Evolutionary conservation across 139 green algal species (phyloP).

Genomic region (Micractinium sp.): DNA sequence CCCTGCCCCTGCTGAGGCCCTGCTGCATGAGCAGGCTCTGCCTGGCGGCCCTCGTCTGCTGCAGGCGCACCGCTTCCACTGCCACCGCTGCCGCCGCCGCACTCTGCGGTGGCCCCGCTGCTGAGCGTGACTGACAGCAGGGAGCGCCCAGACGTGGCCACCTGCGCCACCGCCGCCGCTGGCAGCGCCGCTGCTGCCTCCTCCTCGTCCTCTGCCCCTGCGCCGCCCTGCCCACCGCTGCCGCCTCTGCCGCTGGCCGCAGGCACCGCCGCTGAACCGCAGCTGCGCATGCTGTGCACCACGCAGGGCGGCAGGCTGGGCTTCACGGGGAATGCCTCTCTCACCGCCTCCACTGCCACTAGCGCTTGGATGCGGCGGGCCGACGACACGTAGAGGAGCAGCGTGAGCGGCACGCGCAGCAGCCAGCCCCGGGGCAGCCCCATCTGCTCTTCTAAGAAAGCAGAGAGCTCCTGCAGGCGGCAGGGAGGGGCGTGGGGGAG

Average conservation of each 20-base stretch:
- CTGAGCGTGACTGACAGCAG: slow-evolving; percentile 21
- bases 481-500: neutral
- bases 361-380: slow-evolving; percentile 42
- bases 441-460: slow-evolving; percentile 55
- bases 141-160: neutral
- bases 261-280: neutral
- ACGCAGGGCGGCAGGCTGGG: neutral
- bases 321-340: slow-evolving; percentile 11
- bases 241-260: neutral
- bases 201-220: neutral
- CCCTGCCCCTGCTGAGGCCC: neutral
- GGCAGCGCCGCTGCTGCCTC: neutral
- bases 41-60: neutral
- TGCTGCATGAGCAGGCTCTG: neutral
- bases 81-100: neutral
- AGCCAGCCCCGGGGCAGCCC: slow-evolving; percentile 54
- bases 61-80: neutral
- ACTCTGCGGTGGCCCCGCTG: neutral
- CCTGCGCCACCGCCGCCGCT: neutral
- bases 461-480: slow-evolving; percentile 46
- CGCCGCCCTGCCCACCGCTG: neutral
- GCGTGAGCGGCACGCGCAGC: slow-evolving; percentile 19
- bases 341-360: slow-evolving; percentile 41
- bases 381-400: slow-evolving; percentile 47
- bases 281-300: slow-evolving; percentile 20